phyloP scores from a whole-genome alignment of 1,284 basidiomycete species.

The Tilletiaria anomala region DNA sequence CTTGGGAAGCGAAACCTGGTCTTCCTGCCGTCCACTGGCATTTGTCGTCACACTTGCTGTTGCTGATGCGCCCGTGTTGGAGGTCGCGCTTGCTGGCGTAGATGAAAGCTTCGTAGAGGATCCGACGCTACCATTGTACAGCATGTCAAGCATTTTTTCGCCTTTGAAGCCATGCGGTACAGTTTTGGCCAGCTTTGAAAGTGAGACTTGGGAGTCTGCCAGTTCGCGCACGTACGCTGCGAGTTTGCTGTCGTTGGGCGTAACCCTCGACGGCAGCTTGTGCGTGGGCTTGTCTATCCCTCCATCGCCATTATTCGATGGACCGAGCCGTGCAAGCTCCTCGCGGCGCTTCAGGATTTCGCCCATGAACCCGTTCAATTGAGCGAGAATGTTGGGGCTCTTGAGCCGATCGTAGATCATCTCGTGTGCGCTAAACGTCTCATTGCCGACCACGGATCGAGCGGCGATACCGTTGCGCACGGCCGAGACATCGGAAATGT shows the following conservation, averaged over 20 bases:
- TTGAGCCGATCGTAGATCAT: constrained; percentile 45
- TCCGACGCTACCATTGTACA: too few relatives aligned
- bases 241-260: constrained; percentile 73
- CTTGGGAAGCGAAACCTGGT: too few relatives aligned
- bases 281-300: constrained; percentile 3
- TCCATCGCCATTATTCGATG: too few relatives aligned
- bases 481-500: constrained; percentile 52
- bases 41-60: too few relatives aligned
- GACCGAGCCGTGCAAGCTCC: constrained; percentile 17
- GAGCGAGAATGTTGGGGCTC: constrained; percentile 10
- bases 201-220: constrained; percentile 71
- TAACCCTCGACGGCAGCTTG: constrained; percentile 49
- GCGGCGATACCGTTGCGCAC: constrained; percentile 64
- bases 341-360: too few relatives aligned
- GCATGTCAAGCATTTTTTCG: constrained; percentile 72
- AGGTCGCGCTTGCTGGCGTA: too few relatives aligned
- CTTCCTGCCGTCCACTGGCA: too few relatives aligned
- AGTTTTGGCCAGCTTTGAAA: constrained; percentile 69
- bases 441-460: constrained; percentile 39
- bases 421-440: constrained; percentile 48
- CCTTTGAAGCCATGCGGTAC: constrained; percentile 89
- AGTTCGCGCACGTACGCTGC: constrained; percentile 81
- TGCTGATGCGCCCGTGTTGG: too few relatives aligned
- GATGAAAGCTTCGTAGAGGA: too few relatives aligned
- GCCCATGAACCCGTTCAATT: too few relatives aligned